Evolutionary conservation across 768 basidiomycete species (phyloP).

Genomic region (Coprinopsis sp.): DNA sequence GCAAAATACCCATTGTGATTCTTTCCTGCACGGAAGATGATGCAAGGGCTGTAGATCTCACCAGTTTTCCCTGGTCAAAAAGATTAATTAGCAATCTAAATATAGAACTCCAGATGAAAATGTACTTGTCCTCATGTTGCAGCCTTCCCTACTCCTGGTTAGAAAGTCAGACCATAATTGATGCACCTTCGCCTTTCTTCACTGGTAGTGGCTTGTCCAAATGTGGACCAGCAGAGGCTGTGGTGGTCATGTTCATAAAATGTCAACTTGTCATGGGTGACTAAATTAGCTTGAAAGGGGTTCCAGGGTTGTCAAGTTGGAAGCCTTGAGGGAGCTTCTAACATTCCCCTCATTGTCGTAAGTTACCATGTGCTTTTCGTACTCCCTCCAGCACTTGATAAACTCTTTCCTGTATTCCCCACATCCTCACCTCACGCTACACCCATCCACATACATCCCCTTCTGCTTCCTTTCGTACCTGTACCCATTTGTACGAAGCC

Average conservation of each 20-base stretch:
- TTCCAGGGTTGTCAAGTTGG: conserved; percentile 13
- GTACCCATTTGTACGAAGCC: conserved; percentile 19
- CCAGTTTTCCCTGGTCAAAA: conserved; percentile 1
- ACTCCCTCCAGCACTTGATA: conserved; percentile 18
- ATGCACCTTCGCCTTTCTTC: conserved; percentile 32
- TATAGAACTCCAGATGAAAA: too few relatives aligned
- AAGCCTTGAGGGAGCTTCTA: conserved; percentile 12
- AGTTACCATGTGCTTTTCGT: conserved; percentile 19
- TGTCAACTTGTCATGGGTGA: conserved; percentile 35
- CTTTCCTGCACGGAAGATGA: conserved; percentile 27
- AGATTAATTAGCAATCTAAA: conserved; percentile 5
- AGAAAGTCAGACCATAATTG: conserved; percentile 35
- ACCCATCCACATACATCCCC: conserved; percentile 22
- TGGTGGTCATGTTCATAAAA: conserved; percentile 32
- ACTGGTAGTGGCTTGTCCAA: conserved; percentile 19
- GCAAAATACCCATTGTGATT: conserved; percentile 27
- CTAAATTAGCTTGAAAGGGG: conserved; percentile 15
- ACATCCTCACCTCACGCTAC: conserved; percentile 20
- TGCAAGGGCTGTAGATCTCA: conserved; percentile 12
- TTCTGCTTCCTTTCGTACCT: conserved; percentile 7
- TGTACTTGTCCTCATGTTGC: conserved; percentile 15
- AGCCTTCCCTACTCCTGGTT: conserved; percentile 27
- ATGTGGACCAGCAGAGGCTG: conserved; percentile 24
- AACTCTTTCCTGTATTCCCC: conserved; percentile 64
- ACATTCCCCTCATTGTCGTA: conserved; percentile 24